A percentile compares a stretch with the other conserved stretches of the same genome.
Evolutionary conservation across 495 filamentous ascomycete genomes (phyloP).

Genomic region (Podospora appendiculata): DNA sequence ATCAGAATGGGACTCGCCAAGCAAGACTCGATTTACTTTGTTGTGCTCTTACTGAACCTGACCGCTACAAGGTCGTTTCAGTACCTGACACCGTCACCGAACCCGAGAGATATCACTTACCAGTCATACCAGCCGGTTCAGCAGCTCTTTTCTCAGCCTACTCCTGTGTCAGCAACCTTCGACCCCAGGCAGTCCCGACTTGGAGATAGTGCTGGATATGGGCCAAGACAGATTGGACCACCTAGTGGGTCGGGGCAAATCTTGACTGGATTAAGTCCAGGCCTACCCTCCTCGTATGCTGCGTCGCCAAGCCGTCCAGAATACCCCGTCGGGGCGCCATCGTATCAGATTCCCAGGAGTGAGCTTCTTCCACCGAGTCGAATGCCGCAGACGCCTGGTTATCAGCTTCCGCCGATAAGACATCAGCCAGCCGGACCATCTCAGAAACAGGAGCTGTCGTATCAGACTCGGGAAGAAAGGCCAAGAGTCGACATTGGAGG

Average conservation of each 20-base stretch:
- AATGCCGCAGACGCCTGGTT: slow-evolving; percentile 30
- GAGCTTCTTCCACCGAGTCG: slow-evolving; percentile 28
- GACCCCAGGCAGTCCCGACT: slow-evolving; percentile 29
- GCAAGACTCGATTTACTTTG: slow-evolving; percentile 46
- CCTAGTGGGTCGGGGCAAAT: slow-evolving; percentile 24
- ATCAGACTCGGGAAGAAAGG: slow-evolving; percentile 36
- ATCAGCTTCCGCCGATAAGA: slow-evolving; percentile 46
- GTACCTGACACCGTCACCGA: slow-evolving; percentile 39
- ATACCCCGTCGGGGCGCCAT: slow-evolving; percentile 27
- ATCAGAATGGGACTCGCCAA: slow-evolving; percentile 43
- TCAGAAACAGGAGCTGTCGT: slow-evolving; percentile 15
- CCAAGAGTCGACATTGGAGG: slow-evolving; percentile 48
- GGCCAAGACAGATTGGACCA: slow-evolving; percentile 20
- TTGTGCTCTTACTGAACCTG: slow-evolving; percentile 35
- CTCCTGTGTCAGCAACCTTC: slow-evolving; percentile 33
- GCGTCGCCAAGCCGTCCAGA: slow-evolving; percentile 31
- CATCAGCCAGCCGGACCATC: slow-evolving; percentile 26
- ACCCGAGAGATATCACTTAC: slow-evolving; percentile 35
- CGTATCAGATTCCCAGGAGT: slow-evolving; percentile 39
- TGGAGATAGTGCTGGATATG: slow-evolving; percentile 25
- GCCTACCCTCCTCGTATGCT: slow-evolving; percentile 27
- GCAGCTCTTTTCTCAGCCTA: slow-evolving; percentile 34
- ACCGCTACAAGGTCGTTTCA: slow-evolving; percentile 22
- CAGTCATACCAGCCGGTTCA: slow-evolving; percentile 31
- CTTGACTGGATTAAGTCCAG: slow-evolving; percentile 20